Base-by-base conservation (phyloP, 1,139 yeast species). In the Debaryomyces sp. region DNA sequence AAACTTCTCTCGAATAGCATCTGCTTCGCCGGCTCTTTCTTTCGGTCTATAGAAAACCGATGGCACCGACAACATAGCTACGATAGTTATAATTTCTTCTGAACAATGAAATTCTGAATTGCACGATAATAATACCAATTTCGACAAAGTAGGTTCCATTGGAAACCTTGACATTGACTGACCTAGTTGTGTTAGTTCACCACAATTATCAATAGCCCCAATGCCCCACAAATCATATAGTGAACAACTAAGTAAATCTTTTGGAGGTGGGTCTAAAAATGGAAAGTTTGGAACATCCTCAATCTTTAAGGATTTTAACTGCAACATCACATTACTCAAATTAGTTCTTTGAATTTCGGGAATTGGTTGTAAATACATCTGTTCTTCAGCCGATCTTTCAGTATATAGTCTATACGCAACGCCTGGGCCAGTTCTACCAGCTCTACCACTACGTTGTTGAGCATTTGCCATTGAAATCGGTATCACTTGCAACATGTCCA, bases 281-380 rank as follows among this genome's bases (percentile, higher is more conserved):
- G 95, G 94, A 59, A 94, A 92, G 34, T 73, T 73, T 38, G 76
- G 58, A 29, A 91, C 63, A 59, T 89, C 83, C 8, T 77, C 70
- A 4, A 91, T 84, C 1, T 82, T 82, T 38, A 92, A 67, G 0
- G 92, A 85, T 62, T 92, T 92, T 43, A 92, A 70, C 38, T 90
- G 63, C 27, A 94, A 66, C 58, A 91, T 73, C 5, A 94, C 89
- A 58, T 88, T 89, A 40, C 91, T 77, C 52, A 94, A 69, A 60
- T 92, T 92, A 0, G 97, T 88, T 56, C 98, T 72, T 63, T 90
- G 97, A 47, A 94, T 90, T 68, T 94, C 98, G 0, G 98, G 98
- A 18, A 94, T 86, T 0, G 97, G 88, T 63, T 91, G 95, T 6
- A 73, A 57, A 64, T 86, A 88, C 91, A 94, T 84, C 59, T 87